Conservation (phyloP, 805 yeast genomes). For the Candida gorgasii region DNA sequence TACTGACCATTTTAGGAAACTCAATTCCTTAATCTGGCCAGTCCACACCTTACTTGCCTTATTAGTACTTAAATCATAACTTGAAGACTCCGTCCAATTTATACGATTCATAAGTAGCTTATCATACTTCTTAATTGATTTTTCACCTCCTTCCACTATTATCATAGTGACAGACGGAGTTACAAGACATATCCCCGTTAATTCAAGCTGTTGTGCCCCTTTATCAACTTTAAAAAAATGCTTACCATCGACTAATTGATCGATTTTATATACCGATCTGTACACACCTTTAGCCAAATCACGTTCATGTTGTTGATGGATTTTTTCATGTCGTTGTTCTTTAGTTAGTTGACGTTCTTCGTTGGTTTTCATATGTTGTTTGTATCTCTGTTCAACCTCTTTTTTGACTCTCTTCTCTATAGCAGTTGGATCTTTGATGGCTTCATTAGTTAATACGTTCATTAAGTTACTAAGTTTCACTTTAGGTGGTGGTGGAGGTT, state of each 20-base stretch:
- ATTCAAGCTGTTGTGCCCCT: conserved; percentile 71
- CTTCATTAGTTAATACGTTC: conserved; percentile 82
- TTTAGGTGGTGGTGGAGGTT: conserved; percentile 88
- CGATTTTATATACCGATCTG: conserved; percentile 60
- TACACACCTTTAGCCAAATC: conserved; percentile 54
- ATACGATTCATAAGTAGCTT: conserved; percentile 62
- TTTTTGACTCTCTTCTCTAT: conserved; percentile 70
- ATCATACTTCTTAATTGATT: conserved; percentile 60
- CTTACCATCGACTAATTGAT: conserved; percentile 58
- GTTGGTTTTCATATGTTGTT: conserved; percentile 61
- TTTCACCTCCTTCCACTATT: conserved; percentile 73
- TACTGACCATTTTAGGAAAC: conserved; percentile 70
- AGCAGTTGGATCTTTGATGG: conserved; percentile 84
- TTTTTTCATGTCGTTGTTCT: conserved; percentile 57
- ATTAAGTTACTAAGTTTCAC: conserved; percentile 77
- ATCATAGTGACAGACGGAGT: conserved; percentile 54
- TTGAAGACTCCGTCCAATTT: conserved; percentile 57
- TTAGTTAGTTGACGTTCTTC: conserved; percentile 58
- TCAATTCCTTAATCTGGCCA: conserved; percentile 56
- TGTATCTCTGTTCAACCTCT: conserved; percentile 65
- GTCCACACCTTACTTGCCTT: conserved; percentile 63
- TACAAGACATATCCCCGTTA: conserved; percentile 63
- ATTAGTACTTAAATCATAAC: conserved; percentile 42
- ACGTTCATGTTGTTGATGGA: conserved; percentile 40
- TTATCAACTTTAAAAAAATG: conserved; percentile 74